Evolutionary conservation across 192 early-diverging fungal species (phyloP).

Genomic region (Piromyces finnis): DNA sequence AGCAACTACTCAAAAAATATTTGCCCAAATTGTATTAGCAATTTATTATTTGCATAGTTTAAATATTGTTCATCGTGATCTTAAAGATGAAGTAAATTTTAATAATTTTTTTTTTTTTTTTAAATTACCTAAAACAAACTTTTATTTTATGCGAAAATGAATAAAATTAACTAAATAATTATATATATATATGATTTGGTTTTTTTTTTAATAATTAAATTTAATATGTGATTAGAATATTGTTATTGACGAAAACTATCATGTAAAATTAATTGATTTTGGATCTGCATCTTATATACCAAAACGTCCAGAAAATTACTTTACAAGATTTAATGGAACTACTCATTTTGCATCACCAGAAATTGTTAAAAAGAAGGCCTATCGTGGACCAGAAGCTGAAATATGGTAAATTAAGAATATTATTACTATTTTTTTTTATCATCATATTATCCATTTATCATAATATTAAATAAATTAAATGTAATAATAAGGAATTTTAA

Average conservation of each 20-base stretch:
- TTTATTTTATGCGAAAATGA: too few species aligned
- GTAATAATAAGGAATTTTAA: too few species aligned
- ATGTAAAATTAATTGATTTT: constrained; percentile 53
- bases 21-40: constrained; percentile 22
- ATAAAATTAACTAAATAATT: too few species aligned
- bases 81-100: constrained; percentile 23
- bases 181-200: too few species aligned
- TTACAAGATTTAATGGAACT: constrained; percentile 21
- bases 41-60: constrained; percentile 14
- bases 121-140: too few species aligned
- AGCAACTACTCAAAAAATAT: constrained; percentile 7
- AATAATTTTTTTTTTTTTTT: too few species aligned
- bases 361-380: constrained; percentile 29
- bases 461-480: too few species aligned
- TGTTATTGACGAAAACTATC: constrained; percentile 22
- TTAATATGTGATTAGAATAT: constrained; percentile 25
- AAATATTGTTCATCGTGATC: constrained; percentile 20
- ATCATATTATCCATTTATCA: too few species aligned
- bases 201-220: too few species aligned
- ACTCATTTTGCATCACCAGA: constrained; percentile 39
- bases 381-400: constrained; percentile 32
- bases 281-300: constrained; percentile 27
- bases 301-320: constrained; percentile 13
- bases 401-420: constrained; percentile 23
- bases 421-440: too few species aligned